Base-by-base conservation (phyloP, 2,329 filamentous ascomycete species). In the Fusarium pilosicola region DNA sequence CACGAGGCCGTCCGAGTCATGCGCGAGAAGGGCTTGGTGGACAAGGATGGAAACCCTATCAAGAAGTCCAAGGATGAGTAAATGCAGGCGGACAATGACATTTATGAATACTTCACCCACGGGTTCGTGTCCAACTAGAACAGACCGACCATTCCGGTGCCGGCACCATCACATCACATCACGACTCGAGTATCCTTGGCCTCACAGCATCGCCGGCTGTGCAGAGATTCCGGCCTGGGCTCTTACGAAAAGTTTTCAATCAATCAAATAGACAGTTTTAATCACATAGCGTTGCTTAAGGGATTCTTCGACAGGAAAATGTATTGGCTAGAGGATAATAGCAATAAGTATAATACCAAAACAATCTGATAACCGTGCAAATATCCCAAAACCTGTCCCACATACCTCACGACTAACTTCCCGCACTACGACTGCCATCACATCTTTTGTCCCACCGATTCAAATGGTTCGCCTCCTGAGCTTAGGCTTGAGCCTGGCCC, bases 1-100 rank as follows among this genome's bases (percentile, higher is more conserved):
- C 83, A 84, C 72, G 84, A 86, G 6, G 82, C 84, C 3, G 74
- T 86, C 55, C 80, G 79, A 62, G 84, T 83, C 60, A 86, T 86
- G 84, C 81, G 80, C 22, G 83, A 80, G 59, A 85, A 85, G 77
- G 84, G 84, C 0, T 78, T 86, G 7, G 81, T 85, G 3, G 84
- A 86, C 38, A 83, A 85, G 74, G 78, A 84, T 59, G 84, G 82
- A 32, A 81, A 85, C 62, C 82, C 79, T 1, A 82, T 85, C 64
- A 71, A 65, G 18, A 80, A 82, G 74, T 56, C 66, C 22, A 81
- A 82, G 61, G 74, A 75, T 58, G 75, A 80, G 70, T 78, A 74
- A 70, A 49, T 38, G 38, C 46, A n/a, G 45, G 46, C 42, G 15
- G 32, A 7, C 32, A 32, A 42, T n/a, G 46, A 54, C 28, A 58